phyloP scores from a whole-genome alignment of 2,329 filamentous ascomycete species.

The Aspergillus sp. region DNA sequence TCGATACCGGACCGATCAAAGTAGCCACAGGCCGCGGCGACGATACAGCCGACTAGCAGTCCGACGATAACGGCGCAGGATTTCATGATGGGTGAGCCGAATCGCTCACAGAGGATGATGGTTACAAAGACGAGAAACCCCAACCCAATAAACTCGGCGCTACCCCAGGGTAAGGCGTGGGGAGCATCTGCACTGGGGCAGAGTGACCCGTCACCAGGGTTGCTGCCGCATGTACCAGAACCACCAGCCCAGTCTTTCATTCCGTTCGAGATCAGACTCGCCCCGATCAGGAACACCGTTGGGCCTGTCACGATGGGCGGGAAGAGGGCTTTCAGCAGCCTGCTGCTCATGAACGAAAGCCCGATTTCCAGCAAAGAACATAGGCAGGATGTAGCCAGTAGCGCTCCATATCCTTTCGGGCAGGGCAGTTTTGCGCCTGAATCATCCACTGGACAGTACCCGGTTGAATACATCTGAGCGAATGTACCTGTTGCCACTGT shows the following conservation, averaged over 20 bases:
- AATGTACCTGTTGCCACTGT: conserved; percentile 64
- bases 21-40: conserved; percentile 66
- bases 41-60: conserved; percentile 65
- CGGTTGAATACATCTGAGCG: conserved; percentile 62
- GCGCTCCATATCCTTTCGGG: conserved; percentile 65
- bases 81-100: conserved; percentile 70
- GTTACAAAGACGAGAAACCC: conserved; percentile 68
- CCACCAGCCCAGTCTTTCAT: conserved; percentile 71
- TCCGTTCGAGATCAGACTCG: conserved; percentile 61
- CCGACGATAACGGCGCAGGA: conserved; percentile 65
- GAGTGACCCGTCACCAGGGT: conserved; percentile 53
- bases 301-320: conserved; percentile 69
- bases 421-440: conserved; percentile 62
- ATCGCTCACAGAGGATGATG: conserved; percentile 68
- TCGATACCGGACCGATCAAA: conserved; percentile 61
- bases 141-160: conserved; percentile 64
- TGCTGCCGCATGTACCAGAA: conserved; percentile 47
- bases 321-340: conserved; percentile 61
- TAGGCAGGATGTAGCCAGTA: conserved; percentile 57
- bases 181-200: conserved; percentile 62
- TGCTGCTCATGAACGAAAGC: conserved; percentile 64
- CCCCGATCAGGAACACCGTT: conserved; percentile 66
- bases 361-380: conserved; percentile 58
- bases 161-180: conserved; percentile 61
- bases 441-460: conserved; percentile 59